A percentile compares a stretch with the other conserved stretches of the same genome.
These are phyloP conservation scores for Saccharomycopsis fodiens DNA, from an alignment of 805 yeast species.

Conservation along the genomic window DNA sequence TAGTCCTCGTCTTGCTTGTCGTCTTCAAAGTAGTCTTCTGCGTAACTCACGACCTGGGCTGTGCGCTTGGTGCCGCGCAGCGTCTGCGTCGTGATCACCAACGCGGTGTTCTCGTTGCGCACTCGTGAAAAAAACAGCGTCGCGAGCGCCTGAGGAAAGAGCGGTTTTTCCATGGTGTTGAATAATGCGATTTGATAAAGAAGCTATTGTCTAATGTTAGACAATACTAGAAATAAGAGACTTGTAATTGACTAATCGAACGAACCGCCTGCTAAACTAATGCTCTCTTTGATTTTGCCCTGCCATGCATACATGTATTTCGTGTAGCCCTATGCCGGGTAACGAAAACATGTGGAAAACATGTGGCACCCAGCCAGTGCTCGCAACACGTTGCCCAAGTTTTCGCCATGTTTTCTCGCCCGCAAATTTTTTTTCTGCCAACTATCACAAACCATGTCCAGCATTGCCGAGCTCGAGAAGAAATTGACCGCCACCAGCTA, in stretches of 20 bases:
- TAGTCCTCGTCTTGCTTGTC: conserved; percentile 23
- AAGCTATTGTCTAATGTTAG: too few species aligned
- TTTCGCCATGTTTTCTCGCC: not conserved
- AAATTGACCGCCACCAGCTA: conserved; percentile 20
- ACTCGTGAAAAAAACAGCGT: conserved; percentile 70
- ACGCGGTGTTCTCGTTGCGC: conserved; percentile 64
- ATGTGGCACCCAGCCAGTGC: too few species aligned
- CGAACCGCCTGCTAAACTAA: too few species aligned
- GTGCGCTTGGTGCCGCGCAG: conserved; percentile 75
- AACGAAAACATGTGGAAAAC: too few species aligned
- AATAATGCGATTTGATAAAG: too few species aligned
- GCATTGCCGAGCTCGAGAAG: conserved; percentile 21
- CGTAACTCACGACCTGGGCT: conserved; percentile 65
- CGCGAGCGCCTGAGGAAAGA: conserved; percentile 68
- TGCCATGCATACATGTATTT: too few species aligned
- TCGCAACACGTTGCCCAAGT: not conserved
- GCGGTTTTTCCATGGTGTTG: conserved; percentile 23
- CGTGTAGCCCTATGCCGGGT: too few species aligned
- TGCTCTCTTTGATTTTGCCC: too few species aligned
- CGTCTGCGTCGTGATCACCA: conserved; percentile 66
- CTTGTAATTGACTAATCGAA: too few species aligned
- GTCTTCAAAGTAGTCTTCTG: conserved; percentile 58
- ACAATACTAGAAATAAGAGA: too few species aligned
- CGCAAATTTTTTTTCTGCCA: not conserved
- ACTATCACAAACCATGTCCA: conserved; percentile 15